phyloP scores from a whole-genome alignment of 352 stramenopile species.

The Blastocystis sp. region DNA sequence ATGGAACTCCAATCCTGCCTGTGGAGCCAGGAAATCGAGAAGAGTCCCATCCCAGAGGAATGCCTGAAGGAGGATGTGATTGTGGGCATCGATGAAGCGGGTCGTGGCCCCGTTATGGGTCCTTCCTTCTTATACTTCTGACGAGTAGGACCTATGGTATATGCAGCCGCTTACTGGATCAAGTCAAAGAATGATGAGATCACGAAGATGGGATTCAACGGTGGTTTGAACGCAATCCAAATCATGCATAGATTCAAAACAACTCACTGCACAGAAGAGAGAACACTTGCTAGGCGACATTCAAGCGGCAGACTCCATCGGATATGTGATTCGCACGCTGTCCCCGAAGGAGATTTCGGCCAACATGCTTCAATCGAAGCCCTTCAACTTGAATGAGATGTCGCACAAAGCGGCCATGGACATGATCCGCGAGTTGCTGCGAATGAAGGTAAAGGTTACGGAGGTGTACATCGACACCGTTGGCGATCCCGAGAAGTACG shows the following conservation, averaged over 20 bases:
- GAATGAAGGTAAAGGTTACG: conserved; percentile 26
- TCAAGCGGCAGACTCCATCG: conserved; percentile 35
- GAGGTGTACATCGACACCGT: conserved; percentile 73
- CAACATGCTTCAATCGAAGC: conserved; percentile 72
- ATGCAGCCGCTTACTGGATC: conserved; percentile 67
- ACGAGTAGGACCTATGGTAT: conserved; percentile 67
- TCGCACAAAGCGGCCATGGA: conserved; percentile 67
- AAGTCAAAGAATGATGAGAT: conserved; percentile 73
- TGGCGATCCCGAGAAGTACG: conserved; percentile 62
- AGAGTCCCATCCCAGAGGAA: conserved; percentile 63
- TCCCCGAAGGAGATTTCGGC: conserved; percentile 69
- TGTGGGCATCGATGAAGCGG: conserved; percentile 74
- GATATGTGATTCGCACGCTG: conserved; percentile 69
- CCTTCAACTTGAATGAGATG: conserved; percentile 72
- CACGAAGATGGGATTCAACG: conserved; percentile 59
- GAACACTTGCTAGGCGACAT: conserved; percentile 8
- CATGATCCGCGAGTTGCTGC: conserved; percentile 60
- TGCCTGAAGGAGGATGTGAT: conserved; percentile 67
- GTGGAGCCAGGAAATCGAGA: conserved; percentile 43
- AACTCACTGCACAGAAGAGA: conserved; percentile 36
- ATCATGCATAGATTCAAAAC: conserved; percentile 65
- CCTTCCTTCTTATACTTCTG: not conserved
- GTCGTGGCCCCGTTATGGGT: conserved; percentile 71
- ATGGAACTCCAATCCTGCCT: conserved; percentile 53
- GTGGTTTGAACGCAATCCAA: not conserved